phyloP scores from a whole-genome alignment of 2,329 filamentous ascomycete species.

The Trichoderma koningiopsis region DNA sequence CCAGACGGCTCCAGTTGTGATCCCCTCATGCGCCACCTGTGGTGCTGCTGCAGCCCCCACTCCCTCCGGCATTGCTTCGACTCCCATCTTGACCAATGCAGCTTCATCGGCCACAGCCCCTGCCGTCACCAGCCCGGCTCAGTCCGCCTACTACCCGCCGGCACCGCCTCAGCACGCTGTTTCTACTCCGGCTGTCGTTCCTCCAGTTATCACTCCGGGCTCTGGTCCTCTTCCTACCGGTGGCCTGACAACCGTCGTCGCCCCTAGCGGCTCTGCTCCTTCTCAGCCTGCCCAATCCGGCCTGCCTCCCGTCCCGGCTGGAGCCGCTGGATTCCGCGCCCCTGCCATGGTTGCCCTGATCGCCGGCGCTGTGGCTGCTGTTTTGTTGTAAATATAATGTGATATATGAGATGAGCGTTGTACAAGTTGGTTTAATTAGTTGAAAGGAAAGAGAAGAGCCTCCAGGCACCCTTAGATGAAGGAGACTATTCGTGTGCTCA shows the following conservation, averaged over 20 bases:
- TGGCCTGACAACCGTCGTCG: conserved; percentile 26
- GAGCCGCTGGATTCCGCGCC: conserved; percentile 27
- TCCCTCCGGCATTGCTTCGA: conserved; percentile 27
- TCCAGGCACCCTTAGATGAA: conserved; percentile 12
- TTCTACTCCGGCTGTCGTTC: conserved; percentile 13
- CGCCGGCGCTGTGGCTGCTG: conserved; percentile 30
- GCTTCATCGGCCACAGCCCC: conserved; percentile 17
- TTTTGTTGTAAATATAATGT: conserved; percentile 29
- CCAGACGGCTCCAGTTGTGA: conserved; percentile 16
- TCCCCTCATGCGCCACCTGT: conserved; percentile 35
- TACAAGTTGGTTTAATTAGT: conserved; percentile 14
- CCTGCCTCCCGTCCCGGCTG: conserved; percentile 28
- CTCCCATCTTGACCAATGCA: conserved; percentile 25
- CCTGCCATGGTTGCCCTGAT: conserved; percentile 29
- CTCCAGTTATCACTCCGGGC: conserved; percentile 10
- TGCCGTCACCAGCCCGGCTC: conserved; percentile 20
- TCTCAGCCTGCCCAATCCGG: conserved; percentile 10
- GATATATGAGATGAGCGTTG: conserved; percentile 20
- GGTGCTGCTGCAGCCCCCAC: conserved; percentile 30
- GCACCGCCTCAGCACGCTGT: conserved; percentile 14
- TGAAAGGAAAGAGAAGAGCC: not conserved
- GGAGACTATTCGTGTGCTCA: not conserved
- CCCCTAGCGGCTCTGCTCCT: conserved; percentile 22
- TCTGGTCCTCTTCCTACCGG: conserved; percentile 15
- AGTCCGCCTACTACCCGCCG: conserved; percentile 18